Evolutionary conservation across 805 yeast genomes (phyloP).

Genomic region (Wickerhamiella nectarea): DNA sequence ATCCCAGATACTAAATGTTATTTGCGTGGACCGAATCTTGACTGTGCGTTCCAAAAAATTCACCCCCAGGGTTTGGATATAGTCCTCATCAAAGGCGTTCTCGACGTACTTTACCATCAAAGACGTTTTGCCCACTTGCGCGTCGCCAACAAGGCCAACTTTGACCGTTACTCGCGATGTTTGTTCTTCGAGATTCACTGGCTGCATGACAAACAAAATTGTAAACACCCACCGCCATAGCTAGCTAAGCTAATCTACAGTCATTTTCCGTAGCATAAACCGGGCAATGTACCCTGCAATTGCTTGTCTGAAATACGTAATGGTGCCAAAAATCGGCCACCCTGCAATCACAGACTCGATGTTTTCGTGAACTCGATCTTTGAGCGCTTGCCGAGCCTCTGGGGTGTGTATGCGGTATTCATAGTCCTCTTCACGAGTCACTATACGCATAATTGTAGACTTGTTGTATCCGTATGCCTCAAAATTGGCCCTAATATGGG

Average conservation of each 20-base stretch:
- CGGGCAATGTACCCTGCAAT: too few species aligned
- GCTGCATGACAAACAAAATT: slow-evolving; percentile 7
- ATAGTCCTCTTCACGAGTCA: not conserved
- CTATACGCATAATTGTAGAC: not conserved
- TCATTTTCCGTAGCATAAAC: too few species aligned
- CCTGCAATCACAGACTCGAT: too few species aligned
- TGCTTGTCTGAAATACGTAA: too few species aligned
- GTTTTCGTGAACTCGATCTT: too few species aligned
- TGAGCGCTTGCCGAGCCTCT: too few species aligned
- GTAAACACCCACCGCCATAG: not conserved
- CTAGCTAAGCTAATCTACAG: too few species aligned
- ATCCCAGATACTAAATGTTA: slow-evolving; percentile 89
- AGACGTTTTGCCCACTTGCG: slow-evolving; percentile 91
- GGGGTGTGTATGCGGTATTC: not conserved
- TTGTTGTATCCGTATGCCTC: not conserved
- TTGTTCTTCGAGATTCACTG: slow-evolving; percentile 22
- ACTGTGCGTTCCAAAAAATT: slow-evolving; percentile 87
- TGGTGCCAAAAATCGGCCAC: too few species aligned
- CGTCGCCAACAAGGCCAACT: slow-evolving; percentile 89
- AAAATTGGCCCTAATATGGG: not conserved
- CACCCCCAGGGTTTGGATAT: slow-evolving; percentile 89
- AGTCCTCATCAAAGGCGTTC: slow-evolving; percentile 79
- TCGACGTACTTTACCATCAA: slow-evolving; percentile 96
- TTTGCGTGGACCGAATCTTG: slow-evolving; percentile 69
- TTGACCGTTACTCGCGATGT: slow-evolving; percentile 36